Conservation (phyloP, 371 early-diverging fungal species). For the Massospora cicadina region DNA sequence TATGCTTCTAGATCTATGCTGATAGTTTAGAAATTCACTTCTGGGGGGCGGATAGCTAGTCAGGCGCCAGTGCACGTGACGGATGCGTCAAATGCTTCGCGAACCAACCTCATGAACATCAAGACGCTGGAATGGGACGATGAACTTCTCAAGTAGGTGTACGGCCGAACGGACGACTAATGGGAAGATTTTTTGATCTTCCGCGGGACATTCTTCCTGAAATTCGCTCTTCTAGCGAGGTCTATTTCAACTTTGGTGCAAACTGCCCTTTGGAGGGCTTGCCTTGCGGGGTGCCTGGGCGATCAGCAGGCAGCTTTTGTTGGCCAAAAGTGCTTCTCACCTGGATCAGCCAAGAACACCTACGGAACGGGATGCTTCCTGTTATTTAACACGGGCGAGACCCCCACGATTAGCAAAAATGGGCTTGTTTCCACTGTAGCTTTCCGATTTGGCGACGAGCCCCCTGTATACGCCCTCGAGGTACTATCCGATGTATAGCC, state of each 20-base stretch:
- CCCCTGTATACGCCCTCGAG: conserved; percentile 72
- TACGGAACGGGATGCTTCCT: conserved; percentile 94
- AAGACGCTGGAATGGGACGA: conserved; percentile 64
- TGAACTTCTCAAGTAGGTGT: conserved; percentile 34
- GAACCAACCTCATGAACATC: conserved; percentile 89
- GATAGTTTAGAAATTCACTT: background rate
- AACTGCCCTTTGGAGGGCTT: conserved; percentile 40
- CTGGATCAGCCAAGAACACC: conserved; percentile 87
- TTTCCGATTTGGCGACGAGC: conserved; percentile 70
- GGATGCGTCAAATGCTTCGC: conserved; percentile 88
- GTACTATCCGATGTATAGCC: conserved; percentile 11
- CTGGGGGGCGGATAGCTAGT: conserved; percentile 17
- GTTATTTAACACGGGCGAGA: conserved; percentile 81
- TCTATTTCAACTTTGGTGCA: conserved; percentile 46
- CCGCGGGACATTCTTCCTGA: conserved; percentile 43
- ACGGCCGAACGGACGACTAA: background rate
- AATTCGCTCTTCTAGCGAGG: conserved; percentile 67
- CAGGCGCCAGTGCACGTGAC: conserved; percentile 38
- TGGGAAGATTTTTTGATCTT: conserved; percentile 43
- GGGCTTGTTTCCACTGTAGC: conserved; percentile 86
- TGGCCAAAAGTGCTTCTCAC: conserved; percentile 78
- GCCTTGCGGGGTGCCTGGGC: conserved; percentile 74
- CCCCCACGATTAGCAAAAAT: conserved; percentile 53
- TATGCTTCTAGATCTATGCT: background rate
- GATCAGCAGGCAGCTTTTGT: conserved; percentile 96